Base-by-base conservation (phyloP, 2,329 filamentous ascomycete genomes). In the Bertia moriformis region DNA sequence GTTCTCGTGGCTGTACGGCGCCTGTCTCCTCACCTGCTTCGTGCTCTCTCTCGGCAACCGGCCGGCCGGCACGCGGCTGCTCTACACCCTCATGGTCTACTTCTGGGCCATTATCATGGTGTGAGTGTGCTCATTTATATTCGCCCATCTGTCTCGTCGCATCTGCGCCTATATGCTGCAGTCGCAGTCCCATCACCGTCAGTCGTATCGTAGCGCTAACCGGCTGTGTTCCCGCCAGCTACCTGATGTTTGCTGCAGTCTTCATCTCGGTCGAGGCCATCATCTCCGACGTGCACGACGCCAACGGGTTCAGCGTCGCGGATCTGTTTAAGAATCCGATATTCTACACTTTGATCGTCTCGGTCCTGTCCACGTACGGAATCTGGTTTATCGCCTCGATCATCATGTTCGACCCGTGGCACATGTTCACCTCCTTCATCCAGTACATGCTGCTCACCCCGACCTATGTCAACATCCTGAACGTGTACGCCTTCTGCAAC, bases 401-500 rank as follows among this genome's bases (percentile, higher is more conserved):
- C 47, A 67, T 98, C 48, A 96, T 96, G 78, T 78, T 96, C 59
- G 91, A 98, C 57, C 91, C 91, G 3, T 98, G 89, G 89, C 91
- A 98, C 63, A 96, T 98, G 87, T 71, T 94, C 58, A 96, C 91
- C 14, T 79, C 82, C 42, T 86, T 96, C 59, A 59, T 87, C 37
- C 91, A 96, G 71, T 98, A 98, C 58, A 78, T 96, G 50, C 74
- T 96, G 32, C 71, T 98, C 42, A 94, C 88, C 1, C 91, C 91
- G 0, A 94, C 88, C 0, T 98, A 94, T 63, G 93, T 93, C 65
- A 98, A 96, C 60, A 88, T 96, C 42, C 78, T 98, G 51, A 98
- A 96, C 66, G 91, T 98, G 41, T 98, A 96, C 61, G 89, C 89
- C 44, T 96, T 98, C 62, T 96, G 88, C 63, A 95, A 95, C 62